phyloP scores from a whole-genome alignment of 2,329 filamentous ascomycete species.

The Neonectria neomacrospora region DNA sequence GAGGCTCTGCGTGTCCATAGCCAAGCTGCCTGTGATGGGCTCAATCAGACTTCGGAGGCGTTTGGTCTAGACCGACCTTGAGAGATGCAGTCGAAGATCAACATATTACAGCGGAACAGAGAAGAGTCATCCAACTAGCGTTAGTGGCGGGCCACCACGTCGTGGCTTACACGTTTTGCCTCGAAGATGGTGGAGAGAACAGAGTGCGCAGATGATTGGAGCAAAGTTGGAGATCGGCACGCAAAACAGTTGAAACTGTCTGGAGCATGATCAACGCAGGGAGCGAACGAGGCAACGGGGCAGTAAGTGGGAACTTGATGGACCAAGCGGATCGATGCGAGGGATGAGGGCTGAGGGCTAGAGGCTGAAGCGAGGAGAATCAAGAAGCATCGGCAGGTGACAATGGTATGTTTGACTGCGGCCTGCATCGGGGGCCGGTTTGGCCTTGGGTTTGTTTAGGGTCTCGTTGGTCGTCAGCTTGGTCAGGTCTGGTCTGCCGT shows the following conservation, averaged over 20 bases:
- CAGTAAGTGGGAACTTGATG: slow-evolving; percentile 28
- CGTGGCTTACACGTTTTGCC: slow-evolving; percentile 21
- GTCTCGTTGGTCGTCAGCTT: background rate
- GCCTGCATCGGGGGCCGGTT: background rate
- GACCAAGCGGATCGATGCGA: slow-evolving; percentile 17
- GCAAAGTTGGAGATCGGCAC: slow-evolving; percentile 37
- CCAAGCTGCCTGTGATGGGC: slow-evolving; percentile 10
- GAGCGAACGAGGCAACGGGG: slow-evolving; percentile 33
- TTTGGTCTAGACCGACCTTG: slow-evolving; percentile 14
- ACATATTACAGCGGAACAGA: background rate
- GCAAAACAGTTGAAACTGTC: slow-evolving; percentile 37
- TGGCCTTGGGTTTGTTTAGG: slow-evolving; percentile 2
- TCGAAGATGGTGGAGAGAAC: slow-evolving; percentile 11
- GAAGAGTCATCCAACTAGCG: slow-evolving; percentile 9
- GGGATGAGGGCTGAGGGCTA: background rate
- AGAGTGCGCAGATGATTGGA: slow-evolving; percentile 30
- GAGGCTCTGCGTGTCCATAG: slow-evolving; percentile 15
- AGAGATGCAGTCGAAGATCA: slow-evolving; percentile 2
- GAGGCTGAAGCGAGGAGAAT: slow-evolving; percentile 1
- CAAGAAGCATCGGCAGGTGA: slow-evolving; percentile 9
- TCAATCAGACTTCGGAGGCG: slow-evolving; percentile 12
- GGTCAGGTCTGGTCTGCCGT: slow-evolving; percentile 8
- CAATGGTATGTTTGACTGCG: slow-evolving; percentile 10
- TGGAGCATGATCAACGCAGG: slow-evolving; percentile 43
- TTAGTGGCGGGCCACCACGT: slow-evolving; percentile 5